Evolutionary conservation across 495 filamentous ascomycete species (phyloP).

Genomic region (Neurospora sp.): DNA sequence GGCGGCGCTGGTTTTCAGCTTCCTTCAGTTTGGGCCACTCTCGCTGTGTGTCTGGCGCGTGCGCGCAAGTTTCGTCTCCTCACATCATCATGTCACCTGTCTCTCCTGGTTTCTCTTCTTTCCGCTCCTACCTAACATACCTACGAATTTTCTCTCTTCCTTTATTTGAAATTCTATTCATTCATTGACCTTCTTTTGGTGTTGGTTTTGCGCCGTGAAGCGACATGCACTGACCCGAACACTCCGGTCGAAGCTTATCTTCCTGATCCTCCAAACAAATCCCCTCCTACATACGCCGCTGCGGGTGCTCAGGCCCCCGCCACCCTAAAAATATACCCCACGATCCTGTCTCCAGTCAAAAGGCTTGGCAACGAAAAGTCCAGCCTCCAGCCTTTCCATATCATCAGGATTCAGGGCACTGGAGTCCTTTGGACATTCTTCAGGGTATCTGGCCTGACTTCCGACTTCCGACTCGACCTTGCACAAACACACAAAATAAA

Average conservation of each 20-base stretch:
- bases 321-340: neutral
- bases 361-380: neutral
- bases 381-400: neutral
- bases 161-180: neutral
- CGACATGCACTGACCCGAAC: neutral
- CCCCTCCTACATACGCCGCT: neutral
- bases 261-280: neutral
- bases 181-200: neutral
- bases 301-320: neutral
- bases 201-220: neutral
- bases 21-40: neutral
- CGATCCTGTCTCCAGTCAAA: neutral
- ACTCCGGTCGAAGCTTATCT: conserved; percentile 1
- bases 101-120: neutral
- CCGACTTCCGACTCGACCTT: neutral
- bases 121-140: neutral
- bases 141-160: neutral
- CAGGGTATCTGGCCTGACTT: neutral
- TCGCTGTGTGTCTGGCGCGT: neutral
- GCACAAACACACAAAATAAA: neutral
- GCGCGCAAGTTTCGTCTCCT: neutral
- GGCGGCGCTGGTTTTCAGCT: neutral
- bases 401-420: neutral
- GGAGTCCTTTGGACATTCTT: neutral
- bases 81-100: neutral